A percentile compares a stretch with the other conserved stretches of the same genome.
Evolutionary conservation across 2,329 filamentous ascomycete species (phyloP).

Genomic region (Polytolypa hystricis): DNA sequence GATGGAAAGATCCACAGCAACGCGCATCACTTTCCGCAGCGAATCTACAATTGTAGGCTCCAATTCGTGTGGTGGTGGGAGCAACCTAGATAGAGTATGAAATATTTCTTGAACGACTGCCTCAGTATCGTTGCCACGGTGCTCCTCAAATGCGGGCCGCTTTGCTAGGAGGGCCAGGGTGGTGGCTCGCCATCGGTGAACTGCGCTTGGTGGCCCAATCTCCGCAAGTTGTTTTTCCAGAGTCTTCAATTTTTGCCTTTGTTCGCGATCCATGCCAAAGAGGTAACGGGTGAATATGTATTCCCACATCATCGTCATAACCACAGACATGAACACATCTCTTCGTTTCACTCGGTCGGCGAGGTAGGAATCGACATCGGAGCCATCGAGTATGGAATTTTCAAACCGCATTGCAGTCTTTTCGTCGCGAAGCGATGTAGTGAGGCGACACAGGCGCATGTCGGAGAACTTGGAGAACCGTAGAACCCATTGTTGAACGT

Average conservation of each 20-base stretch:
- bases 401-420: conserved; percentile 90
- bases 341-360: conserved; percentile 76
- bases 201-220: conserved; percentile 76
- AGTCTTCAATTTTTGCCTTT: conserved; percentile 92
- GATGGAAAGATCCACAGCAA: conserved; percentile 81
- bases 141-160: conserved; percentile 65
- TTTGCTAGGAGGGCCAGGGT: conserved; percentile 81
- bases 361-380: conserved; percentile 81
- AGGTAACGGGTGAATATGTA: conserved; percentile 96
- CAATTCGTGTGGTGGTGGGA: conserved; percentile 74
- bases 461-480: conserved; percentile 98
- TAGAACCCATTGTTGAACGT: conserved; percentile 94
- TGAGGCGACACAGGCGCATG: conserved; percentile 72
- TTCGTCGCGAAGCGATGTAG: conserved; percentile 76
- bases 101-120: conserved; percentile 90
- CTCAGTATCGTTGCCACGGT: conserved; percentile 83
- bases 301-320: conserved; percentile 99
- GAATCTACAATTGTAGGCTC: conserved; percentile 73
- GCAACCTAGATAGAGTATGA: conserved; percentile 67
- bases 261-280: conserved; percentile 96
- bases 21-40: conserved; percentile 73
- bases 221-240: conserved; percentile 86
- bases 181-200: conserved; percentile 92
- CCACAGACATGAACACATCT: conserved; percentile 96
- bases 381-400: conserved; percentile 86